Percentiles rank a stretch among this genome's conserved stretches.
Conservation (phyloP, 129 eudicot species). For the Escallonia rubra region DNA sequence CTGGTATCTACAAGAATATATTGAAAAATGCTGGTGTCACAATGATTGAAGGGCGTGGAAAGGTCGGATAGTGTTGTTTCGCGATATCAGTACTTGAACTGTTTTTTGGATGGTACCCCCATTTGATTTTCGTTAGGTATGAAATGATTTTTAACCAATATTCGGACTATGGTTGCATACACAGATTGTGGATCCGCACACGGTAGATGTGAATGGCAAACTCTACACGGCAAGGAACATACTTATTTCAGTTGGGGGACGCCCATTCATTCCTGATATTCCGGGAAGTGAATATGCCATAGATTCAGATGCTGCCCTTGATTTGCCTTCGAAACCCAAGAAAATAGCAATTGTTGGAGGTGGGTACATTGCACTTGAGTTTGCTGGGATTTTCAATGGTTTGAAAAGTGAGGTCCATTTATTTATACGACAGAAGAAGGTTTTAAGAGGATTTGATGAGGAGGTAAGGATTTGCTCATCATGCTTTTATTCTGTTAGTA, state of each 20-base stretch:
- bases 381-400: constrained; percentile 99
- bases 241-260: constrained; percentile 92
- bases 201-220: constrained; percentile 92
- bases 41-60: constrained; percentile 97
- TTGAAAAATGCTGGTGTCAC: constrained; percentile 76
- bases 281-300: constrained; percentile 88
- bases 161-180: neutral
- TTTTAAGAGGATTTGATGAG: constrained; percentile 97
- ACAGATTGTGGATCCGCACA: constrained; percentile 95
- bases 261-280: constrained; percentile 93
- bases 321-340: constrained; percentile 77
- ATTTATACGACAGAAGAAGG: constrained; percentile 89
- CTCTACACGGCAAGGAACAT: constrained; percentile 83
- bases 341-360: constrained; percentile 98
- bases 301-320: constrained; percentile 97
- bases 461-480: constrained; percentile 51
- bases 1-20: constrained; percentile 88
- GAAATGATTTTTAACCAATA: too few species aligned
- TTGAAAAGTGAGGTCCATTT: constrained; percentile 90
- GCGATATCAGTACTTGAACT: neutral
- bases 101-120: too few species aligned
- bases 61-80: constrained; percentile 47
- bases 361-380: constrained; percentile 94
- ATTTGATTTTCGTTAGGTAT: neutral
- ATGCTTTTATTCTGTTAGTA: neutral